Base-by-base conservation (phyloP, 1,139 yeast genomes). In the Torulaspora pretoriensis region DNA sequence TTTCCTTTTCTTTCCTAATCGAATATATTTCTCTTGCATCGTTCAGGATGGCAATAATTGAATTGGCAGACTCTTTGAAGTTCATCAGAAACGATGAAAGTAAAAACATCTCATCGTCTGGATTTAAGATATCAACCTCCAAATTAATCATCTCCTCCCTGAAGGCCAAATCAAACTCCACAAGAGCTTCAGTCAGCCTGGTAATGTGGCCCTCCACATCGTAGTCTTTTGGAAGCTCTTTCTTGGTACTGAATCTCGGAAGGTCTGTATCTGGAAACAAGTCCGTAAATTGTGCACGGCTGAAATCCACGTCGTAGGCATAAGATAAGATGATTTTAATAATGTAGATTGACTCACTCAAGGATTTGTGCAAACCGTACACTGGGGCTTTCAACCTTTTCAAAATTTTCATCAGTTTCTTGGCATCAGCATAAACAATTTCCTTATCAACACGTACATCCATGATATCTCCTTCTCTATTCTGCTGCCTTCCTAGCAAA, bases 101-200 rank as follows among this genome's bases (percentile, higher is more conserved):
- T 22, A 75, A 53, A 49, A 75, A 75, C 63, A 72, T 67, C 51
- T 74, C 77, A 47, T 74, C 78, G 43, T 71, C 66, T 7, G 78
- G 77, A 38, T 69, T 60, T 2, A 73, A 53, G 27, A 67, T 50
- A 37, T 61, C 60, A 8, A 54, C 52, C 32, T 59, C 53, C n/a
- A 63, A 33, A 9, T 47, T 49, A 10, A 60, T 49, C 33, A 69
- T 46, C 38, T 68, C 69, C 24, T 59, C 56, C 44, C 65, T 59
- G 39, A 64, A 62, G 10, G 57, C 52, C 4, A 54, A 29, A 35
- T 69, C 73, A 47, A 70, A 70, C 1, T 57, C 51, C 1, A 64
- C 56, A 44, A 71, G 57, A 1, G 71, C 67, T 14, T 53, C 44
- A 10, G 61, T 57, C 25, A 73, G 49, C 3, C 48, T 45, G 14